Conservation (phyloP, 179 eudicot genomes). For the Vitellaria paradoxa region DNA sequence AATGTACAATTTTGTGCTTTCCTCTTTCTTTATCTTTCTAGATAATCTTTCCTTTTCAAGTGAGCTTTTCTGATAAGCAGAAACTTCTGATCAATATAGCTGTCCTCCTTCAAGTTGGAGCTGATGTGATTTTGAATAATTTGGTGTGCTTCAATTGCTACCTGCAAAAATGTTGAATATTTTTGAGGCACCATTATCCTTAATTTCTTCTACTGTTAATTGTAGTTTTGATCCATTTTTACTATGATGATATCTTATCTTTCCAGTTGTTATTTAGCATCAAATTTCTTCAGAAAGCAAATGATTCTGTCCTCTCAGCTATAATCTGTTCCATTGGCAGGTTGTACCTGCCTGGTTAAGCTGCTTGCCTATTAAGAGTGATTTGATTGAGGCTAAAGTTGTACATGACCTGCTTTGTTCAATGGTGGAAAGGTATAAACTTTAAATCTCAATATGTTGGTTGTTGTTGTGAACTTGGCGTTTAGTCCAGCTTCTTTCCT, state of each 20-base stretch:
- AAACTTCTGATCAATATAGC: neutral
- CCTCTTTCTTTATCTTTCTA: neutral
- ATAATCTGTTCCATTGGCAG: conserved; percentile 30
- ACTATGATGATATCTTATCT: neutral
- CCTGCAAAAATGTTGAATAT: neutral
- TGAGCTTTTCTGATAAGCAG: neutral
- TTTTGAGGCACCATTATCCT: neutral
- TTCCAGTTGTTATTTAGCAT: neutral
- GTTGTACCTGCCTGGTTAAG: conserved; percentile 73
- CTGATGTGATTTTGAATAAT: neutral
- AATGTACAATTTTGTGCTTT: neutral
- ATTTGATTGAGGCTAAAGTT: conserved; percentile 72
- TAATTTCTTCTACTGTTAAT: neutral
- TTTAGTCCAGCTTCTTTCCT: neutral
- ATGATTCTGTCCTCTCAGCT: conserved; percentile 10
- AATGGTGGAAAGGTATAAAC: conserved; percentile 69
- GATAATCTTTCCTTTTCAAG: neutral
- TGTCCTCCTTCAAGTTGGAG: neutral
- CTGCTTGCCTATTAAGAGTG: conserved; percentile 69
- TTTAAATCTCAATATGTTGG: neutral
- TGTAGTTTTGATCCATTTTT: neutral
- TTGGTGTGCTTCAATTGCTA: neutral
- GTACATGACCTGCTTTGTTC: conserved; percentile 77
- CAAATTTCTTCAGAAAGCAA: neutral
- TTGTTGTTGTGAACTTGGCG: neutral